Evolutionary conservation across 495 filamentous ascomycete genomes (phyloP), one percentile per base, ranked within the genome.

Genomic region (Margaritispora aquatica): DNA sequence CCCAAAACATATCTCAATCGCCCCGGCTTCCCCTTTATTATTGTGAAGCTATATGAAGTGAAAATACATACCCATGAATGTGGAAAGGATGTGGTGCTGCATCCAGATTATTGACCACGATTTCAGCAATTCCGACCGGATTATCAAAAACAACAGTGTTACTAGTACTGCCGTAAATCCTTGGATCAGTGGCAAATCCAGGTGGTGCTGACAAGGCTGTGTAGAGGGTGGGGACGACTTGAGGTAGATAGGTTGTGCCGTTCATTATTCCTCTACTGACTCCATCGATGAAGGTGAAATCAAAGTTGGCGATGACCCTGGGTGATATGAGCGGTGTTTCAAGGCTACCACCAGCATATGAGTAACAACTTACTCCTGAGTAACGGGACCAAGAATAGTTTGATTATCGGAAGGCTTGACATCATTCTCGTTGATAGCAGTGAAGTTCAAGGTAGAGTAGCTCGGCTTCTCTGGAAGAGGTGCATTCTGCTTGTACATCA

Each of bases 101-200:
- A 67, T 94, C 88, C n/a, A 76, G 64, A 70, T 93, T 96, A 76
- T 93, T 93, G 26, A 96, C 61, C 9, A 92, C 74, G 23, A 96
- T 84, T 59, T 96, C 84, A n/a, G n/a, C n/a, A 26, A 96, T 79
- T 0, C 90, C 71, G 2, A 92, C 76, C 46, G 76, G 75, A 54
- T 88, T 80, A 0, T 80, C 71, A 5, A 93, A 75, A 17, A 93
- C 71, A 66, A 84, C 77, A 0, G 86, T 72, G 66, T 89, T 80
- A 26, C 88, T 84, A 26, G 88, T 84, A 66, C 84, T 82, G 20
- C 91, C 91, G 68, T 96, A 96, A 44, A 93, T 76, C 57, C 24
- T 26, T 0, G 83, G 68, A 62, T 94, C 74, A 0, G 80, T 84
- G 55, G 57, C 27, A n/a, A 49, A 11, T n/a, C 36, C 7, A 26